Percentiles rank a stretch among this genome's conserved stretches.
These are phyloP conservation scores for Kurtzmaniella cleridarum DNA, from an alignment of 805 yeast species.

Conservation along the genomic window DNA sequence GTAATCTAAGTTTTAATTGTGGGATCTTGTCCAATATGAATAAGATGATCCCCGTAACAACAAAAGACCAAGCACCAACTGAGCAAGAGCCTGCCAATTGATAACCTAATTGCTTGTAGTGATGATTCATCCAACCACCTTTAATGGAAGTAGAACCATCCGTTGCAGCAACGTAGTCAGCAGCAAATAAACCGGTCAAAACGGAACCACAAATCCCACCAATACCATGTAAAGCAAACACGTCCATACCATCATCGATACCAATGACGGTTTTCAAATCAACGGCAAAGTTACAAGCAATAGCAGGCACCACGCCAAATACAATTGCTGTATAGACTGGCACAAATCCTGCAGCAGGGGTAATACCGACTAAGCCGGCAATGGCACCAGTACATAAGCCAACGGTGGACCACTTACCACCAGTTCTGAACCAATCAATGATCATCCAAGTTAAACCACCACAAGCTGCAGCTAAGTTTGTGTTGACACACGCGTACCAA, in stretches of 20 bases:
- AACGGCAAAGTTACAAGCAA: slow-evolving; percentile 79
- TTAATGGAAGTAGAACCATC: slow-evolving; percentile 47
- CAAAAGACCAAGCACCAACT: slow-evolving; percentile 70
- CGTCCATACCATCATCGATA: slow-evolving; percentile 94
- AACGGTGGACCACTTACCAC: slow-evolving; percentile 87
- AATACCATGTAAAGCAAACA: slow-evolving; percentile 88
- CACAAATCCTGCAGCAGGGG: slow-evolving; percentile 96
- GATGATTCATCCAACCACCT: slow-evolving; percentile 88
- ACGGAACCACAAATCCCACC: slow-evolving; percentile 86
- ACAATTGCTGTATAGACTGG: slow-evolving; percentile 86
- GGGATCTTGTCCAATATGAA: slow-evolving; percentile 70
- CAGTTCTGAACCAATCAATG: slow-evolving; percentile 80
- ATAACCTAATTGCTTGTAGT: slow-evolving; percentile 78
- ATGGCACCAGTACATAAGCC: slow-evolving; percentile 93
- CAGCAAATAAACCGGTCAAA: slow-evolving; percentile 88
- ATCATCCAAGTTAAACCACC: slow-evolving; percentile 96
- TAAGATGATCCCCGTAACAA: slow-evolving; percentile 64
- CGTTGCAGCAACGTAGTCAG: slow-evolving; percentile 79
- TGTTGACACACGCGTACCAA: slow-evolving; percentile 89
- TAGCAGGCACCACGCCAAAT: slow-evolving; percentile 74
- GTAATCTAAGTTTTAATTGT: slow-evolving; percentile 72
- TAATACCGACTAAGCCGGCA: slow-evolving; percentile 90
- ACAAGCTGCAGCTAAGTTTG: slow-evolving; percentile 87
- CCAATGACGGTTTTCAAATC: slow-evolving; percentile 66
- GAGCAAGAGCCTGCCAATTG: slow-evolving; percentile 78